Evolutionary conservation across 768 basidiomycete species (phyloP).

Genomic region (Megacollybia marginata): DNA sequence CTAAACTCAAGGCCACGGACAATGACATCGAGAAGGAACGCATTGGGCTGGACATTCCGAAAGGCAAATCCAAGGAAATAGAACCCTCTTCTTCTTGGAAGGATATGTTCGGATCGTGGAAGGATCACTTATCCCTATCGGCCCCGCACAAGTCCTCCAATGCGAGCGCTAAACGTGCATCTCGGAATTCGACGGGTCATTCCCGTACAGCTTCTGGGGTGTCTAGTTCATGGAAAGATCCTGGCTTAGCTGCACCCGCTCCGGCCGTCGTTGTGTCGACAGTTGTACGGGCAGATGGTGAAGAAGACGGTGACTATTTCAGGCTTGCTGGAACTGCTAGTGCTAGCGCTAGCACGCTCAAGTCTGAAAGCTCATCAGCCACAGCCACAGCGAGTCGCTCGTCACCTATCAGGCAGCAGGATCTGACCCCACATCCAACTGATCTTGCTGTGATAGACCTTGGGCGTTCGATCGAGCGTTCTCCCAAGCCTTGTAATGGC

Average conservation of each 20-base stretch:
- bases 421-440: background rate
- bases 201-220: constrained; percentile 30
- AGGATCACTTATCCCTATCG: constrained; percentile 28
- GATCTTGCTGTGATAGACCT: background rate
- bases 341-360: constrained; percentile 1
- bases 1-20: background rate
- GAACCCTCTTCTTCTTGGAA: constrained; percentile 2
- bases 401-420: constrained; percentile 25
- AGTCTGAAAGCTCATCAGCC: constrained; percentile 33
- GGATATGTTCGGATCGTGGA: constrained; percentile 20
- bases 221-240: constrained; percentile 43
- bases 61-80: constrained; percentile 23
- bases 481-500: constrained; percentile 10
- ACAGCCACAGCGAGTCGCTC: constrained; percentile 32
- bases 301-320: constrained; percentile 29
- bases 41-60: constrained; percentile 16
- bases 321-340: constrained; percentile 23
- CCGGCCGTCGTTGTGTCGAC: constrained; percentile 48
- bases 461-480: background rate
- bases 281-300: constrained; percentile 36
- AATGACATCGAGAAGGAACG: background rate
- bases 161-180: background rate
- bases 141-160: constrained; percentile 10
- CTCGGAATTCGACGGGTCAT: constrained; percentile 9
- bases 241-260: constrained; percentile 42